Percentiles rank a stretch among this genome's conserved stretches.
These are phyloP conservation scores for Penicillium brevicompactum DNA, from an alignment of 2,329 filamentous ascomycete genomes.

Conservation along the genomic window DNA sequence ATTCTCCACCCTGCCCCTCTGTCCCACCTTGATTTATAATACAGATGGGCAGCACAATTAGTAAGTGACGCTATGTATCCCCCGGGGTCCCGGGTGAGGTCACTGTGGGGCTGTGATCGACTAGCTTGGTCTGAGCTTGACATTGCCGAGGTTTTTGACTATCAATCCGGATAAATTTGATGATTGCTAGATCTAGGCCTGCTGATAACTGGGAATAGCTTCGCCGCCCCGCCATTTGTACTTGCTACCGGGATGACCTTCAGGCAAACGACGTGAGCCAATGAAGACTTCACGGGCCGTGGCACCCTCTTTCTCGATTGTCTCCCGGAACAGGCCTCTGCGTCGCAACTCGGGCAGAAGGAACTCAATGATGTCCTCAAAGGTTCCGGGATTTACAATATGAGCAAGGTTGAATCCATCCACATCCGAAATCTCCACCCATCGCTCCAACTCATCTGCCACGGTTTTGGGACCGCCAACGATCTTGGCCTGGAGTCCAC, in stretches of 20 bases:
- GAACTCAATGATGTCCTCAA: constrained; percentile 26
- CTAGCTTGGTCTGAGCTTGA: neutral
- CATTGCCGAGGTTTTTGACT: neutral
- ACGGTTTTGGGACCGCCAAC: constrained; percentile 4
- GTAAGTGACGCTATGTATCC: neutral
- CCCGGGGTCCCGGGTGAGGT: neutral
- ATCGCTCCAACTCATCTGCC: constrained; percentile 13
- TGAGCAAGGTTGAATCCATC: constrained; percentile 28
- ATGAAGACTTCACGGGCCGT: constrained; percentile 8
- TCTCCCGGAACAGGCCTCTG: neutral
- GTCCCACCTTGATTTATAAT: neutral
- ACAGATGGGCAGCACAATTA: neutral
- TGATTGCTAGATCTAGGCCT: neutral
- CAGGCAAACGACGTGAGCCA: constrained; percentile 3
- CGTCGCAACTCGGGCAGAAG: constrained; percentile 20
- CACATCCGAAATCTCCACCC: constrained; percentile 22
- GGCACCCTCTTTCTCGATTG: constrained; percentile 2
- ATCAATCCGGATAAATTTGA: no score
- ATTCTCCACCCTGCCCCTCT: neutral
- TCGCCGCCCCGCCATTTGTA: constrained; percentile 7
- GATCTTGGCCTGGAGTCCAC: constrained; percentile 7
- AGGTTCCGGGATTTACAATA: constrained; percentile 21
- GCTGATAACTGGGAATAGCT: constrained; percentile 1
- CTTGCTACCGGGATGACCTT: constrained; percentile 8
- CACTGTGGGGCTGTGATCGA: neutral